These are phyloP conservation scores for Claviceps fusiformis DNA, from an alignment of 2,329 filamentous ascomycete species.

Conservation along the genomic window DNA sequence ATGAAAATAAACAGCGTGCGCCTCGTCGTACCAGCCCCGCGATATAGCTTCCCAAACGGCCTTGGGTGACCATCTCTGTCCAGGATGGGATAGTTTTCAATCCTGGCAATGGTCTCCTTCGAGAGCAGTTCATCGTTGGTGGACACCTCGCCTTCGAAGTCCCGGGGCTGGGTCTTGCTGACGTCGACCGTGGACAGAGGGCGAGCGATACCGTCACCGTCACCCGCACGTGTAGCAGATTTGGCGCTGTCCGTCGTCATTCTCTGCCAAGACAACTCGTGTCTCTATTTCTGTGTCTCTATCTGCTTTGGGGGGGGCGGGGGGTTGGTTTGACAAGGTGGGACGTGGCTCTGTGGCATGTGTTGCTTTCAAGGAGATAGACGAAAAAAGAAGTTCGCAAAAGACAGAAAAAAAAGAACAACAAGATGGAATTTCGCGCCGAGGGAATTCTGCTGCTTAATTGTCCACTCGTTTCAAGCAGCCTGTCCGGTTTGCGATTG, in stretches of 20 bases:
- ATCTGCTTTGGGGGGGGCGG: too few relatives aligned
- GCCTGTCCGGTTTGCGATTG: too few relatives aligned
- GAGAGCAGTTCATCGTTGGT: constrained; percentile 43
- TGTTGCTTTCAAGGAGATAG: too few relatives aligned
- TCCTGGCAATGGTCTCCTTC: constrained; percentile 30
- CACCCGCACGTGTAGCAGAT: not conserved
- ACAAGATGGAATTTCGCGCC: too few relatives aligned
- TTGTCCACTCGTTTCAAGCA: too few relatives aligned
- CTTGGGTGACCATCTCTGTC: constrained; percentile 46
- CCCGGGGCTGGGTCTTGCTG: constrained; percentile 28
- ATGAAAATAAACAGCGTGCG: constrained; percentile 60
- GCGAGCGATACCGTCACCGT: not conserved
- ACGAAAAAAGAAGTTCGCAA: too few relatives aligned
- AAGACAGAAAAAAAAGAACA: too few relatives aligned
- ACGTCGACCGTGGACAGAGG: constrained; percentile 7
- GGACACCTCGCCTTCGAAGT: constrained; percentile 42
- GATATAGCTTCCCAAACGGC: constrained; percentile 50
- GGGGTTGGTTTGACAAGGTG: too few relatives aligned
- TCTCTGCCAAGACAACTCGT: too few relatives aligned
- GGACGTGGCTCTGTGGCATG: too few relatives aligned
- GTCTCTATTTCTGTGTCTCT: too few relatives aligned
- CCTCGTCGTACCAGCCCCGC: constrained; percentile 36
- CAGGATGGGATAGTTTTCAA: constrained; percentile 44
- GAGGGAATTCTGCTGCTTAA: too few relatives aligned
- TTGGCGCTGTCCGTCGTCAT: not conserved